A percentile compares a stretch with the other conserved stretches of the same genome.
phyloP scores from a whole-genome alignment of 306 rosid species.

The Hippophae tibetana region DNA sequence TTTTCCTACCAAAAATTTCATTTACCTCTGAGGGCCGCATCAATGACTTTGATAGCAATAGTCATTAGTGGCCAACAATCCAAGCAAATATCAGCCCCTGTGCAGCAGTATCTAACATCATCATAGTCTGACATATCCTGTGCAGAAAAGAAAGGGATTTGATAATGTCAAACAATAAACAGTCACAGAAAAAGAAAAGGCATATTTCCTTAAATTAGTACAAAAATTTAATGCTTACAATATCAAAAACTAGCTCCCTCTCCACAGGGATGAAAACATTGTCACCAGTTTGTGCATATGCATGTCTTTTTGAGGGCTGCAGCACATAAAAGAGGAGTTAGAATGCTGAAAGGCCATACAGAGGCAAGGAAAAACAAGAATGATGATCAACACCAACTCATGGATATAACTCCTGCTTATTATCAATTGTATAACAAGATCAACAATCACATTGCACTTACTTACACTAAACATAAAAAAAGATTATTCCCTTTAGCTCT shows the following conservation, averaged over 20 bases:
- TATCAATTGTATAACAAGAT: not conserved
- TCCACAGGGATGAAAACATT: constrained; percentile 73
- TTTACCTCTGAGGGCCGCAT: constrained; percentile 69
- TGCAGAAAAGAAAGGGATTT: constrained; percentile 1
- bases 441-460: not conserved
- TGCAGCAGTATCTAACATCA: constrained; percentile 90
- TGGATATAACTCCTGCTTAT: not conserved
- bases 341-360: not conserved
- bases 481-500: no score
- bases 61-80: constrained; percentile 97
- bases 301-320: constrained; percentile 81
- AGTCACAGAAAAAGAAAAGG: not conserved
- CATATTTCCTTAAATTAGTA: constrained; percentile 4
- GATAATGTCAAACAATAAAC: constrained; percentile 1
- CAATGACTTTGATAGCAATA: constrained; percentile 73
- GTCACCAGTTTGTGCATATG: constrained; percentile 71
- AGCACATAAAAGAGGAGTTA: constrained; percentile 11
- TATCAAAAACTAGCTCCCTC: constrained; percentile 83
- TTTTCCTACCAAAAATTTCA: constrained; percentile 2
- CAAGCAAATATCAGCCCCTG: constrained; percentile 93
- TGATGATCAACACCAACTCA: constrained; percentile 5
- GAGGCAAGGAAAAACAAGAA: not conserved
- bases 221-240: constrained; percentile 48
- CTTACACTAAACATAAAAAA: no score
- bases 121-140: constrained; percentile 92